Base-by-base conservation (phyloP, 2,329 filamentous ascomycete species). In the Plectosphaerella sp. region DNA sequence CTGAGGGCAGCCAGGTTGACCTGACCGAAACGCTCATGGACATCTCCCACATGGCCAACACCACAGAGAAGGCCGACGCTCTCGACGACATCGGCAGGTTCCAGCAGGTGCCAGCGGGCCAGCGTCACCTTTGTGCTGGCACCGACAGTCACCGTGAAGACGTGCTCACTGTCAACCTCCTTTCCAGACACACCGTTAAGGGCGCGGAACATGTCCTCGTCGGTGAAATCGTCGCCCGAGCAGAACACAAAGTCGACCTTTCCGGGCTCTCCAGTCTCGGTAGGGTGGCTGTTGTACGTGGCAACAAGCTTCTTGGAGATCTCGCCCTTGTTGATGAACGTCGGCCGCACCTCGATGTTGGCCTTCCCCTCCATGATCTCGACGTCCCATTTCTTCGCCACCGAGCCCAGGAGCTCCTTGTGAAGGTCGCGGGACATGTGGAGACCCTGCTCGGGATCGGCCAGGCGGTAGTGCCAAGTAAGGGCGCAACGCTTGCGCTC, bases 361-460 rank as follows among this genome's bases (percentile, higher is more conserved):
- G 93, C 93, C 74, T 97, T 99, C 61, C 94, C 94, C 0, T 86
- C 83, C 91, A 97, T 97, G 54, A 99, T 91, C 63, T 97, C 93
- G 4, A 97, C 89, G 47, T 96, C 91, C 82, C 87, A 96, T 57
- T 84, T 84, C 64, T 85, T 87, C 49, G 76, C 85, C 1, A 96
- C 87, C 0, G 84, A 89, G 5, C 79, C 75, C 66, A 95, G 87
- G 15, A 99, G 81, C 58, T 92, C 84, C 67, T 87, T 88, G 58
- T 91, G 87, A 64, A 91, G 95, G 66, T 92, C 87, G 22, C 79
- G 81, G 5, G 92, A 86, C 73, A 93, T 88, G 70, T 89, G 88
- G 0, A 83, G 72, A 16, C 91, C 93, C 57, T 89, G 89, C 60
- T 95, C 89, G 1, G 90, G 91, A 63, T 97, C 91, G 1, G 91